Base-by-base conservation (phyloP, 2,329 filamentous ascomycete species). In the Cercospora janseana region DNA sequence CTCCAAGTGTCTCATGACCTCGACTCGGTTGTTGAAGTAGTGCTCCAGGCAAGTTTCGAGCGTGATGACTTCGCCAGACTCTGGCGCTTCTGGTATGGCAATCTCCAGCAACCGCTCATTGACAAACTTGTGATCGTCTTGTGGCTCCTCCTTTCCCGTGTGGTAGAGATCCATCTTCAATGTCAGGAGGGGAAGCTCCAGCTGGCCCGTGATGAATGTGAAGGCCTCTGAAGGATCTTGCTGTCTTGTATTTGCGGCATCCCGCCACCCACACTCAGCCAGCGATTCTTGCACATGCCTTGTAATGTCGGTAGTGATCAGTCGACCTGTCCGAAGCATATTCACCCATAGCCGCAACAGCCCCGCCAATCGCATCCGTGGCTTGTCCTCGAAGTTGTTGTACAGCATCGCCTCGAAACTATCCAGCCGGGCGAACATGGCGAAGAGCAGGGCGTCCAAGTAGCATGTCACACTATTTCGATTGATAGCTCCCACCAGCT, bases 151-250 rank as follows among this genome's bases (percentile, higher is more conserved):
- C 63, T 88, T 89, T 10, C 92, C 93, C 18, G 89, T 87, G 64
- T 96, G 93, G 60, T 92, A 96, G 10, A 97, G 83, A 65, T 97
- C 91, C 75, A 96, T 92, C 66, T 95, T 94, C 28, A 97, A 72
- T 0, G 91, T 91, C 20, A 97, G 78, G 2, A 97, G 76, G 5
- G 93, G 93, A 12, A 97, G 71, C 61, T 95, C 85, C 15, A 98
- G 78, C 16, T 86, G 89, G 59, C 90, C 91, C 0, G 92, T 95
- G 57, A 98, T 90, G 67, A 96, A 96, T 0, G 85, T 88, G 66
- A 97, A 97, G 1, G 91, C 91, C 70, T 98, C 93, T 0, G 93
- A 96, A 0, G 89, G 88, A 69, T 98, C 93, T 70, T 98, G 93
- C 65, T 97, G 93, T 60, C 84, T 80, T n/a, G 88, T 66, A 50